These are phyloP conservation scores for Zasmidium cellare DNA, from an alignment of 2,329 filamentous ascomycete species.

Conservation along the genomic window DNA sequence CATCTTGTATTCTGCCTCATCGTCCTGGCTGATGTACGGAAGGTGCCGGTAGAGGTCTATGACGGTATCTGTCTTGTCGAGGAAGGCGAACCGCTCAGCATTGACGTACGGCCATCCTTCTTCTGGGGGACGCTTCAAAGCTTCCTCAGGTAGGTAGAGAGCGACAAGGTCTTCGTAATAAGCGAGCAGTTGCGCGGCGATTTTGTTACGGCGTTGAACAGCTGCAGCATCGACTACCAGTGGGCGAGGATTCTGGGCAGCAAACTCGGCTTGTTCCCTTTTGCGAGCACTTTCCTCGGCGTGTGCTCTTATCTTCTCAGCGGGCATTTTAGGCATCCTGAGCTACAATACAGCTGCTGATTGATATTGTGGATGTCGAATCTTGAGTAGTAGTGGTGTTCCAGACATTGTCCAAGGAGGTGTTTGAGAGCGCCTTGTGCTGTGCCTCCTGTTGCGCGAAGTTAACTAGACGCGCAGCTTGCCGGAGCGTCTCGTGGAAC, in stretches of 20 bases:
- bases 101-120: slow-evolving; percentile 6
- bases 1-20: background rate
- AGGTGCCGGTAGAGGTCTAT: slow-evolving; percentile 9
- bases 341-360: too few relatives aligned
- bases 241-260: slow-evolving; percentile 1
- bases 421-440: too few relatives aligned
- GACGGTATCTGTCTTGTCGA: slow-evolving; percentile 7
- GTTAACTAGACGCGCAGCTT: too few relatives aligned
- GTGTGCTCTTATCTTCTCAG: too few relatives aligned
- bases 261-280: background rate
- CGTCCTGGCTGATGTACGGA: slow-evolving; percentile 6
- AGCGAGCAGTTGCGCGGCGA: slow-evolving; percentile 3
- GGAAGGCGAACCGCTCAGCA: slow-evolving; percentile 4
- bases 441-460: too few relatives aligned
- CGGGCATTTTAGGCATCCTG: too few relatives aligned
- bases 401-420: too few relatives aligned
- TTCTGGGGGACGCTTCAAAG: slow-evolving; percentile 4
- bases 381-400: too few relatives aligned
- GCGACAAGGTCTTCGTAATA: slow-evolving; percentile 6
- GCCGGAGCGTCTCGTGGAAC: too few relatives aligned
- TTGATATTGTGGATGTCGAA: too few relatives aligned
- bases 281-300: too few relatives aligned
- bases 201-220: slow-evolving; percentile 1
- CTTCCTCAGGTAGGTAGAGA: background rate
- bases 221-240: slow-evolving; percentile 3